Percentiles rank a stretch among this genome's conserved stretches.
These are phyloP conservation scores for Emydomyces testavorans DNA, from an alignment of 2,329 filamentous ascomycete species.

Conservation along the genomic window DNA sequence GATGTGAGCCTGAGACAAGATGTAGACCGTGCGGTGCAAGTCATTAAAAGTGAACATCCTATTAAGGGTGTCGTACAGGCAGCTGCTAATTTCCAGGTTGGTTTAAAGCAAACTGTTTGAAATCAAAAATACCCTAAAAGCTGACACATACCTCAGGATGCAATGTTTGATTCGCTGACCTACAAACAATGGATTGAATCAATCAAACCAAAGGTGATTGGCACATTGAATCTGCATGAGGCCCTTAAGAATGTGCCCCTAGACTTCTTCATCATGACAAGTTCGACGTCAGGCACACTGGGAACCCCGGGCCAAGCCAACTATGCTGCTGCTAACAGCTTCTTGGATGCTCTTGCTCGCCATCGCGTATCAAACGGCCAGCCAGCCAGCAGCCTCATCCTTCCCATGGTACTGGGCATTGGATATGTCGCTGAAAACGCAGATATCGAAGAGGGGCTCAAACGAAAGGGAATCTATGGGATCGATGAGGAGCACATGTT, in stretches of 20 bases:
- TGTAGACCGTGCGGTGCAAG: neutral
- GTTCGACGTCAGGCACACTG: slow-evolving; percentile 10
- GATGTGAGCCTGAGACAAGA: neutral
- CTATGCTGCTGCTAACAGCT: slow-evolving; percentile 18
- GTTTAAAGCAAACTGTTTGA: neutral
- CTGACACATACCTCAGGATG: slow-evolving; percentile 11
- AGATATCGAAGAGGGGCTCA: neutral
- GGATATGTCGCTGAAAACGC: slow-evolving; percentile 3
- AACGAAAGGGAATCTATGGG: neutral
- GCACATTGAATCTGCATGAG: slow-evolving; percentile 19
- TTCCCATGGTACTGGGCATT: neutral
- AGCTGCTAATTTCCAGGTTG: neutral
- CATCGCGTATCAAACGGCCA: neutral
- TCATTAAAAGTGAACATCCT: neutral
- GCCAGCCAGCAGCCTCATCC: neutral
- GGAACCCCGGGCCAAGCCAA: slow-evolving; percentile 14
- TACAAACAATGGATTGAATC: slow-evolving; percentile 16
- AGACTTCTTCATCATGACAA: slow-evolving; percentile 19
- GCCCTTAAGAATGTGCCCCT: slow-evolving; percentile 10
- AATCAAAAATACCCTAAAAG: neutral
- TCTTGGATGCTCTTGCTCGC: neutral
- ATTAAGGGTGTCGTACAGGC: slow-evolving; percentile 19
- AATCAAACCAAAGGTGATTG: slow-evolving; percentile 23
- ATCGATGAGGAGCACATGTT: slow-evolving; percentile 2
- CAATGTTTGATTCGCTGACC: slow-evolving; percentile 24